These are phyloP conservation scores for Elaeagnus macrophylla DNA, from an alignment of 306 rosid genomes.

Conservation along the genomic window DNA sequence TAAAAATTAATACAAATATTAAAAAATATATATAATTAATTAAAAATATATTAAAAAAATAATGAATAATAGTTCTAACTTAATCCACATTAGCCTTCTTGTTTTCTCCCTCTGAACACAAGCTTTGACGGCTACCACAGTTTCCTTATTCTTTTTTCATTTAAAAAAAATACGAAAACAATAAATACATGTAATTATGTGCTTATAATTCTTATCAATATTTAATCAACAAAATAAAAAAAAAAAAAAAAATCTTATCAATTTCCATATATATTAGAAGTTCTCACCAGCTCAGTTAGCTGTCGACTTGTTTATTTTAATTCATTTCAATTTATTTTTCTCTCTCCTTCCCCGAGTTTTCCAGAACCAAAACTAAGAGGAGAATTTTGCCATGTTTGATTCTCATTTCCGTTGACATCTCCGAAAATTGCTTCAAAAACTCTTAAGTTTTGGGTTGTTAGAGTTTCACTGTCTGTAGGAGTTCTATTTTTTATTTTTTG, in stretches of 20 bases:
- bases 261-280: constrained; percentile 31
- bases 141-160: background rate
- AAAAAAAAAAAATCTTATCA: too few relatives aligned
- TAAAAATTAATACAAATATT: too few relatives aligned
- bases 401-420: constrained; percentile 27
- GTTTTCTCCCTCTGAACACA: constrained; percentile 6
- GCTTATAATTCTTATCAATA: constrained; percentile 8
- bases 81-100: background rate
- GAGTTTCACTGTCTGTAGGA: background rate
- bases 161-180: background rate
- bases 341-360: constrained; percentile 36
- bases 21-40: too few relatives aligned
- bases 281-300: constrained; percentile 61
- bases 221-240: too few relatives aligned
- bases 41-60: too few relatives aligned
- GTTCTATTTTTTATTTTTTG: constrained; percentile 26
- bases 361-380: constrained; percentile 22
- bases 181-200: constrained; percentile 28
- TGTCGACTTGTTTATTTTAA: constrained; percentile 64
- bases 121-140: constrained; percentile 39
- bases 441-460: constrained; percentile 5
- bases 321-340: constrained; percentile 20
- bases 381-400: constrained; percentile 15
- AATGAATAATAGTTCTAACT: background rate
- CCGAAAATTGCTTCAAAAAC: constrained; percentile 5